Evolutionary conservation across 2,329 filamentous ascomycete species (phyloP).

Genomic region (Fonsecaea multimorphosa): DNA sequence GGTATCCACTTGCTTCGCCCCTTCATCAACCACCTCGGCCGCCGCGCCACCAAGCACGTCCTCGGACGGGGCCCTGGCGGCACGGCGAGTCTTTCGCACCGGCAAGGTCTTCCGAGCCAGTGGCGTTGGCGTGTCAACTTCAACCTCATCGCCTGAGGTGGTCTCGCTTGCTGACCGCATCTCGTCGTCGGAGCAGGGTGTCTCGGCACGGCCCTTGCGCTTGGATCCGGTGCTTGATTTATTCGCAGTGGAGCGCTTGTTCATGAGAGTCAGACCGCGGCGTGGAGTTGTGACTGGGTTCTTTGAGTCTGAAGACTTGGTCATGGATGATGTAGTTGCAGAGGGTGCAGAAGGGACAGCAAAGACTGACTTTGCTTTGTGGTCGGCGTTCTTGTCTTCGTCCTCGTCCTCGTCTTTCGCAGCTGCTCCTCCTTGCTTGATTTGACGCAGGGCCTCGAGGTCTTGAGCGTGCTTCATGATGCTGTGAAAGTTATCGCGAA

Average conservation of each 20-base stretch:
- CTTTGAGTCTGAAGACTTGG: neutral
- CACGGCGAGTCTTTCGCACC: neutral
- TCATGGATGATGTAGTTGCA: neutral
- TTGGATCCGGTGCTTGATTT: neutral
- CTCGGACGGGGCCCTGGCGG: neutral
- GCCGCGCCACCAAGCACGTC: neutral
- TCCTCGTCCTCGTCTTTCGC: neutral
- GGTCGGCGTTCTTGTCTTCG: neutral
- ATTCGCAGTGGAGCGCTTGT: neutral
- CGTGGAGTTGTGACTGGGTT: neutral
- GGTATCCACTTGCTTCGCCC: neutral
- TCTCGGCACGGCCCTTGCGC: conserved; percentile 5
- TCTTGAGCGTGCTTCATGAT: conserved; percentile 5
- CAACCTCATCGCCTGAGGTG: conserved; percentile 4
- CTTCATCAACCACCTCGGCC: neutral
- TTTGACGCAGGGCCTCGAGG: neutral
- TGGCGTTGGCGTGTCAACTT: neutral
- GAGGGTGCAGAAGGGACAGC: too few relatives aligned
- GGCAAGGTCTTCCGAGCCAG: neutral
- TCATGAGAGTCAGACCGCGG: neutral
- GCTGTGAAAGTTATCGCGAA: neutral
- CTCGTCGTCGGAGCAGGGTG: neutral
- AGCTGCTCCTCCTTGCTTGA: neutral
- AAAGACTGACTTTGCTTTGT: too few relatives aligned
- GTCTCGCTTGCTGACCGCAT: neutral